These are phyloP conservation scores for Zychaea mexicana DNA, from an alignment of 371 early-diverging fungal genomes.

Conservation along the genomic window DNA sequence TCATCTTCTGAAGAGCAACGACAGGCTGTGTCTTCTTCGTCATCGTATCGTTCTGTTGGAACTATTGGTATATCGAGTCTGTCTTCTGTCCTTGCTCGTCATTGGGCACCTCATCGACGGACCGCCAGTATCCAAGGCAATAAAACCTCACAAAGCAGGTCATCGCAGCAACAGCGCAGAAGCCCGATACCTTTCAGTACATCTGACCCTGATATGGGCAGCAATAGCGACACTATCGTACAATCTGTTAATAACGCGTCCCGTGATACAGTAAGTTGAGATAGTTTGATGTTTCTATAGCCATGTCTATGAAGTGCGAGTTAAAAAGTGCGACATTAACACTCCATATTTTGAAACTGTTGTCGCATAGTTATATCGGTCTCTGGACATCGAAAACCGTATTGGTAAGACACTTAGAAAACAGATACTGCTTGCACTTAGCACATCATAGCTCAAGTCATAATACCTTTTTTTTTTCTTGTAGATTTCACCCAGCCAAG, in stretches of 20 bases:
- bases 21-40: neutral
- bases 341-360: too few relatives aligned
- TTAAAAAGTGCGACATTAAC: too few relatives aligned
- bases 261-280: neutral
- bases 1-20: neutral
- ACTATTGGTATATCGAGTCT: slow-evolving; percentile 3
- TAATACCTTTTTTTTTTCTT: neutral
- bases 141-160: neutral
- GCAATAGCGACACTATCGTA: neutral
- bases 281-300: too few relatives aligned
- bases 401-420: too few relatives aligned
- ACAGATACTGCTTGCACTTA: too few relatives aligned
- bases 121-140: neutral
- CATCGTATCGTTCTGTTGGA: neutral
- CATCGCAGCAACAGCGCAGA: neutral
- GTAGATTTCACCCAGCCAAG: neutral
- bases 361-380: neutral
- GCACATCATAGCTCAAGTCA: neutral
- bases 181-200: neutral
- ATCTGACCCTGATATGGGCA: neutral
- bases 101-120: neutral
- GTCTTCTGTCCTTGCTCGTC: neutral
- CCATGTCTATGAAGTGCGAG: neutral
- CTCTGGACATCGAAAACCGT: neutral
- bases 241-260: neutral